Evolutionary conservation across 257 asterid genomes (phyloP), one percentile per base, ranked within the genome.

Genomic region (Nicotiana tabacum): DNA sequence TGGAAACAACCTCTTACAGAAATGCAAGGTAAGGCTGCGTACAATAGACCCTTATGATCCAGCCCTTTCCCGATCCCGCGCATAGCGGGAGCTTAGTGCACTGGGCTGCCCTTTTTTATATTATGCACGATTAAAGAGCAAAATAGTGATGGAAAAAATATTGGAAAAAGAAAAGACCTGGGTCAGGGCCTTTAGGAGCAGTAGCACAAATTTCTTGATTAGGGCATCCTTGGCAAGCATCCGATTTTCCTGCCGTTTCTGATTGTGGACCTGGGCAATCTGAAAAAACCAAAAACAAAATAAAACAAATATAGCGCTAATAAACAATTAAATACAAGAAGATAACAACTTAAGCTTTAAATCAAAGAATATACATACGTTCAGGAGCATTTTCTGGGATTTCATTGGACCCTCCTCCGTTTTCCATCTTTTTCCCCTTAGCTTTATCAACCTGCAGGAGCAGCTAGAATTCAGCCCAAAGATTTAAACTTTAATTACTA

Each of bases 171-270:
- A 65, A 65, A 15, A 0, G 7, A 90, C 98, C 97, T 80, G 99
- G 99, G 69, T 95, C 97, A 6, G 99, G 98, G 83, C 97, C 98
- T 91, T 95, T 93, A 29, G 98, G 98, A 88, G 98, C 98, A 86
- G 98, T 91, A 77, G 98, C 95, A 84, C 99, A 95, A 70, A 87
- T 93, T 68, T 93, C 93, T 86, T 95, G 98, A 83, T 95, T 93
- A 32, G 99, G 98, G 84, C 99, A 95, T 18, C 98, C 98, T 82
- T 82, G 88, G 81, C 98, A 93, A 46, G 92, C 80, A 78, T 93
- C 98, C 29, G 97, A 90, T 74, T 95, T 93, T 55, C 99, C 97
- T 29, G 99, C 98, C 29, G 89, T 86, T 82, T 93, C 98, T 8
- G 99, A 93, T 86, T 93, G 81, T 39, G 98, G 88, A 21, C 98